Conservation (phyloP, 2,329 filamentous ascomycete species). For the Domatiomyces catenatus region DNA sequence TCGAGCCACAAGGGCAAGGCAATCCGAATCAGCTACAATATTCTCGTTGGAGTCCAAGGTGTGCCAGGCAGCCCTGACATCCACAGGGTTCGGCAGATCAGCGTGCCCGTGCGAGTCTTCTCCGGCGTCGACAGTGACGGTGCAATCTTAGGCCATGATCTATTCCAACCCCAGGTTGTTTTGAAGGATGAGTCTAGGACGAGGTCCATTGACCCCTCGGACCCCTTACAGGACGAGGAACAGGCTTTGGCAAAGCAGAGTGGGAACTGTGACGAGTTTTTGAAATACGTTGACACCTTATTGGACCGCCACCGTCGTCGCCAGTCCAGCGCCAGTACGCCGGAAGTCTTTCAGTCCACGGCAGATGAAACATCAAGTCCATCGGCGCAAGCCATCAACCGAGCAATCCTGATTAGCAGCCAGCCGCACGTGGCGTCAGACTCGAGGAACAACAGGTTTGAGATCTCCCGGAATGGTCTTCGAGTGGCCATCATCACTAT, state of each 20-base stretch:
- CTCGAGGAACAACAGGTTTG: conserved; percentile 75
- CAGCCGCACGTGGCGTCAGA: conserved; percentile 36
- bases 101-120: conserved; percentile 81
- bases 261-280: conserved; percentile 24
- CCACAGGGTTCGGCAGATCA: conserved; percentile 70
- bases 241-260: conserved; percentile 49
- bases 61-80: conserved; percentile 56
- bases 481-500: conserved; percentile 84
- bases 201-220: conserved; percentile 34
- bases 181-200: conserved; percentile 67
- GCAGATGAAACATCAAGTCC: not conserved
- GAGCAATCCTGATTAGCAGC: conserved; percentile 75
- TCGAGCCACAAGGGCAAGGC: conserved; percentile 81
- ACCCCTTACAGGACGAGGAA: conserved; percentile 38
- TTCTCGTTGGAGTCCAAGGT: conserved; percentile 82
- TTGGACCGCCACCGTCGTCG: conserved; percentile 14
- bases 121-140: conserved; percentile 82
- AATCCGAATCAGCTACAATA: conserved; percentile 79
- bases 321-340: conserved; percentile 14
- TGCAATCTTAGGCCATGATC: conserved; percentile 78
- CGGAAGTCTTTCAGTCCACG: conserved; percentile 5
- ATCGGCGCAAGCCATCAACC: conserved; percentile 52
- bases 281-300: conserved; percentile 14
- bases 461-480: conserved; percentile 82
- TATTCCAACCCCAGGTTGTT: conserved; percentile 87